Base-by-base conservation (phyloP, 306 rosid species). In the Purshia tridentata region DNA sequence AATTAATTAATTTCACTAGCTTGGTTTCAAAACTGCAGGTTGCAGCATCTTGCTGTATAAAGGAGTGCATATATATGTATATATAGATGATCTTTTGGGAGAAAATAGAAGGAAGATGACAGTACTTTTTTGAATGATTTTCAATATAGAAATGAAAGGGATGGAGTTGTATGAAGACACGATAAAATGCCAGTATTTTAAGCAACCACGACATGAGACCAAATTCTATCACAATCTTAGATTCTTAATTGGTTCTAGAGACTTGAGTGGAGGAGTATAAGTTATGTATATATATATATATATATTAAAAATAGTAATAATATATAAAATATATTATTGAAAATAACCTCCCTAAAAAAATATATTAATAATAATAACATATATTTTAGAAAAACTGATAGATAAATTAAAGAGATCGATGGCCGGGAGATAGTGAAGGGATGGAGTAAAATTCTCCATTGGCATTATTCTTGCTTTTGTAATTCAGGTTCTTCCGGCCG, bases 141-240 rank as follows among this genome's bases (percentile, higher is more conserved):
- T 67, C 42, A 37, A 39, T 53, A 56, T 42, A 67, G n/a, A n/a
- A 61, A 76, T 22, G 40, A 50, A 51, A 35, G 60, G 23, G 45
- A 35, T 52, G 23, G 45, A 22, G 65, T 49, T 55, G 61, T 55
- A 55, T 29, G 35, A 56, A 49, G 71, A 67, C 77, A 76, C 51
- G 16, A 40, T 59, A 53, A 65, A 76, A 77, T 70, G 77, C 81
- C 48, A 66, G 63, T 49, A 67, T 47, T 16, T 75, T 66, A 84
- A 84, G 88, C 83, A 81, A 84, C 81, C 58, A 51, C 65, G 87
- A 83, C 87, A 57, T 50, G 9, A 65, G 77, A 83, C 87, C 87
- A 76, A 80, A 72, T 68, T 73, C 84, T 60, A 69, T 76, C 80
- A 70, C 80, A 59, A 71, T 76, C 80, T 58, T 20, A 64, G 13